Conservation (phyloP, 1,284 basidiomycete genomes). For the Xerocomus cyaneibrunnescens region DNA sequence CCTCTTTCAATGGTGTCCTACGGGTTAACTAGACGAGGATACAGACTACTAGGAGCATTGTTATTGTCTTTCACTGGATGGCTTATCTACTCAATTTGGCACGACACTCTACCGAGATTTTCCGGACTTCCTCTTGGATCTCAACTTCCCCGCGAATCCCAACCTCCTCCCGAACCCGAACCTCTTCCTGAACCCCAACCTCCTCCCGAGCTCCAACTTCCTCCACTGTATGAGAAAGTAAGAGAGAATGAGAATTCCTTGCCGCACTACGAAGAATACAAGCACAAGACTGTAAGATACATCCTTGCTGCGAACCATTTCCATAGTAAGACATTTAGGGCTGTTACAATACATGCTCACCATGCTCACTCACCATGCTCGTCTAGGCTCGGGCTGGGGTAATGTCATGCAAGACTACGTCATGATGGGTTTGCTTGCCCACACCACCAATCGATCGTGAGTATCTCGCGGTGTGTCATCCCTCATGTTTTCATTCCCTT, state of each 20-base stretch:
- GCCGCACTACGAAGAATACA: constrained; percentile 27
- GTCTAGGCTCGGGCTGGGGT: constrained; percentile 40
- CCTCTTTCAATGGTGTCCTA: constrained; percentile 20
- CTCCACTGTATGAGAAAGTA: constrained; percentile 25
- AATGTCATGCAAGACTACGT: constrained; percentile 45
- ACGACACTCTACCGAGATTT: too few species aligned
- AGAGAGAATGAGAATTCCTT: constrained; percentile 21
- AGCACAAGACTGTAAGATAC: constrained; percentile 26
- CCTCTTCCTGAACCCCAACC: too few species aligned
- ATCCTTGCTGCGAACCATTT: constrained; percentile 32
- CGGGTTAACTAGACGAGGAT: constrained; percentile 27
- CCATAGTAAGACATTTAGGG: constrained; percentile 19
- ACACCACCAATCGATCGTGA: constrained; percentile 36
- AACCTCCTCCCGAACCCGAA: too few species aligned
- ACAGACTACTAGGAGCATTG: constrained; percentile 15
- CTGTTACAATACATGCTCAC: neutral
- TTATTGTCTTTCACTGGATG: constrained; percentile 4
- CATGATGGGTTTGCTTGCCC: constrained; percentile 36
- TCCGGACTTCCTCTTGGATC: too few species aligned
- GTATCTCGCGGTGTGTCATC: constrained; percentile 10
- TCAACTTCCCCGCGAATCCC: too few species aligned
- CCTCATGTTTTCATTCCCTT: neutral
- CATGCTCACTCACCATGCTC: neutral
- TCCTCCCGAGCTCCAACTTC: constrained; percentile 6
- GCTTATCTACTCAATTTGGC: constrained; percentile 13